A percentile compares a stretch with the other conserved stretches of the same genome.
phyloP scores from a whole-genome alignment of 805 yeast genomes.

The Spathaspora passalidarum region DNA sequence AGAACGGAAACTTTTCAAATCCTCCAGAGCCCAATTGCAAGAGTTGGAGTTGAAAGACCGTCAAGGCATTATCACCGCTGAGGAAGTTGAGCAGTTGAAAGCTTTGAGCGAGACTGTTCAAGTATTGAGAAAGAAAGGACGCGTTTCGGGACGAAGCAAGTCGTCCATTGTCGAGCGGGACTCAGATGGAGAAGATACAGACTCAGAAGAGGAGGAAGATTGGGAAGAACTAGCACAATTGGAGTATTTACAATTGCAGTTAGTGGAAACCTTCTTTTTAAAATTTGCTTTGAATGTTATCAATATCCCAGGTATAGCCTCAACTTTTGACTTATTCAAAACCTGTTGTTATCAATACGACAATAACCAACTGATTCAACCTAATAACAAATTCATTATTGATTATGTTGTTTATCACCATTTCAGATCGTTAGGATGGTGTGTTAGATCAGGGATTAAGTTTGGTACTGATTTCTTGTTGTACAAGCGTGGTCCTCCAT shows the following conservation, averaged over 20 bases:
- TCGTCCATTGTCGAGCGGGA: neutral
- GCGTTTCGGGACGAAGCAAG: neutral
- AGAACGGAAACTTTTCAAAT: constrained; percentile 71
- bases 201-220: constrained; percentile 15
- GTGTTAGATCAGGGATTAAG: constrained; percentile 86
- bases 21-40: constrained; percentile 50
- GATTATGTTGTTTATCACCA: constrained; percentile 80
- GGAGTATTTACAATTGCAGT: constrained; percentile 66
- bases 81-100: constrained; percentile 19
- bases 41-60: constrained; percentile 50
- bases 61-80: constrained; percentile 21
- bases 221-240: constrained; percentile 14
- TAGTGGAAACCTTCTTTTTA: constrained; percentile 73
- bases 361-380: constrained; percentile 4
- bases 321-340: constrained; percentile 22
- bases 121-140: constrained; percentile 14
- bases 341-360: constrained; percentile 18
- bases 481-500: constrained; percentile 92
- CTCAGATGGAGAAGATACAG: constrained; percentile 9
- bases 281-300: constrained; percentile 53
- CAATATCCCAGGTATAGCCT: constrained; percentile 22
- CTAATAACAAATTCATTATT: constrained; percentile 41
- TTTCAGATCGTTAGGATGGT: constrained; percentile 89
- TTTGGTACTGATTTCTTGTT: constrained; percentile 85
- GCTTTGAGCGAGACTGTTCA: constrained; percentile 14